A percentile compares a stretch with the other conserved stretches of the same genome.
phyloP scores from a whole-genome alignment of 2,329 filamentous ascomycete species.

The Beauveria australis region DNA sequence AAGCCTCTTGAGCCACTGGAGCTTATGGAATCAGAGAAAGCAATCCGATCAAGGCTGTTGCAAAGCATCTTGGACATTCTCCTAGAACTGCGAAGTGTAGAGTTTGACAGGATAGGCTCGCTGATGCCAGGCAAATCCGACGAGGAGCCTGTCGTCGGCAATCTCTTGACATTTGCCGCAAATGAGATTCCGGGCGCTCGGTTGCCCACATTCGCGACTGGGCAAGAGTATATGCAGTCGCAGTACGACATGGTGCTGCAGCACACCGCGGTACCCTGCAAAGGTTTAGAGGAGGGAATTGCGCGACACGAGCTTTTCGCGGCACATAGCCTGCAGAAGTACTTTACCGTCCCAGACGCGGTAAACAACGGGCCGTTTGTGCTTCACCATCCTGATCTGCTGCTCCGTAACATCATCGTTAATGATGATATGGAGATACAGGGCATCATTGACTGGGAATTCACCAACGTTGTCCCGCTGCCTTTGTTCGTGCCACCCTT shows the following conservation, averaged over 20 bases:
- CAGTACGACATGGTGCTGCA: constrained; percentile 8
- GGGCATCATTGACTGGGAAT: constrained; percentile 23
- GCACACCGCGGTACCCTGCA: background rate
- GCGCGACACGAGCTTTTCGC: constrained; percentile 14
- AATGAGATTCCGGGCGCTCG: constrained; percentile 15
- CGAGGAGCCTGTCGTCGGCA: background rate
- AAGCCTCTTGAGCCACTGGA: constrained; percentile 1
- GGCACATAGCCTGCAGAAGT: constrained; percentile 11
- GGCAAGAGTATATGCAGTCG: constrained; percentile 12
- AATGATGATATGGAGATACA: constrained; percentile 16
- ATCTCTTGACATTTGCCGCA: constrained; percentile 13
- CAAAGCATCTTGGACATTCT: constrained; percentile 19
- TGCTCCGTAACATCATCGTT: constrained; percentile 19
- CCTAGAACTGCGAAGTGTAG: constrained; percentile 16
- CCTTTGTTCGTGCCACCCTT: constrained; percentile 8
- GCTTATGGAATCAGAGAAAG: background rate
- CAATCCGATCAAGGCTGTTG: constrained; percentile 15
- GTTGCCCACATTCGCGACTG: constrained; percentile 10
- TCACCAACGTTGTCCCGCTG: constrained; percentile 7
- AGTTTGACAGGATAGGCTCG: constrained; percentile 19
- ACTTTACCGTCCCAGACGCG: constrained; percentile 14
- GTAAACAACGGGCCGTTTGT: constrained; percentile 15
- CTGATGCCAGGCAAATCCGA: constrained; percentile 16
- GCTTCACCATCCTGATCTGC: constrained; percentile 18
- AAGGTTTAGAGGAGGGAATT: background rate